Base-by-base conservation (phyloP, 208 protist species). In the Trypanosoma brucei region DNA sequence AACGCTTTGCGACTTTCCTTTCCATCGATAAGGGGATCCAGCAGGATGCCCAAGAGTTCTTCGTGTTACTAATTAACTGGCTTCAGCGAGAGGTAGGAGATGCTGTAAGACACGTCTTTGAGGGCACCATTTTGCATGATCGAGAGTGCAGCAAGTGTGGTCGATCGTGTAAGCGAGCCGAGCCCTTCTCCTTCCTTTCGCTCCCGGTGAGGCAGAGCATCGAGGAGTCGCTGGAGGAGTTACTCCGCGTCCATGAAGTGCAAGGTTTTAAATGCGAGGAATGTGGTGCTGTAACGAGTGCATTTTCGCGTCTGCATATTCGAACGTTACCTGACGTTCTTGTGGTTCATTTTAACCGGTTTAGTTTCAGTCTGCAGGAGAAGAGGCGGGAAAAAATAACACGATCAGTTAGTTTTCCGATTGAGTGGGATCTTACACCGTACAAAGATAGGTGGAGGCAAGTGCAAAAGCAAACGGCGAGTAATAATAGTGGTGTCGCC, bases 31-130 rank as follows among this genome's bases (percentile, higher is more conserved):
- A 75, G 13, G 58, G 51, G 48, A 75, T 81, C 58, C 88, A 94
- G 75, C 88, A 94, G 60, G 88, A 94, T 51, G 88, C 88, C 11
- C 84, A 91, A 58, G 84, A 94, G 60, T 91, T 86, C 59, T 78
- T 94, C 56, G 77, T 76, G 6, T 55, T 91, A 61, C 62, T 94
- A 50, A 49, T 91, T 14, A 78, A 90, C 62, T 91, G 88, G 83
- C 72, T 94, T 52, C 70, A 77, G 5, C 76, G 68, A 58, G 69
- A 81, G 42, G 79, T 78, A 22, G 73, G 84, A 3, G 52, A 70
- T 0, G 67, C 72, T 31, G 61, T 89, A 22, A 72, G 75, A 30
- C 46, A 35, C 30, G 72, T 79, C 35, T 86, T 94, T 67, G 75
- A 69, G 11, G 83, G 88, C 38, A 80, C 76, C 9, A 59, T 91